Evolutionary conservation across 2,329 filamentous ascomycete species (phyloP).

Genomic region (Calonectria fujianensis): DNA sequence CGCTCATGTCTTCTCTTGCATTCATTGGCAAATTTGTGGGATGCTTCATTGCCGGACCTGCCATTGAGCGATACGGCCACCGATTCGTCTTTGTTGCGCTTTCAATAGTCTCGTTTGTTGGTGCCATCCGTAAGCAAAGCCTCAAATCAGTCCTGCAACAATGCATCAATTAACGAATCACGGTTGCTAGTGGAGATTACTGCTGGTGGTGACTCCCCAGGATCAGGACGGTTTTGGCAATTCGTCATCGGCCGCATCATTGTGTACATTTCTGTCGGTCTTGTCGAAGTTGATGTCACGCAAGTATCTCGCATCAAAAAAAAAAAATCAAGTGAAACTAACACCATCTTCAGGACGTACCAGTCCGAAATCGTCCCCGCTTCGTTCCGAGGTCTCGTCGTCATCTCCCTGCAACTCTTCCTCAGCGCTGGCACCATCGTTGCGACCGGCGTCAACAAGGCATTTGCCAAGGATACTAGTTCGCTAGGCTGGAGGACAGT

Average conservation of each 20-base stretch:
- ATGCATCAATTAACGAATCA: background rate
- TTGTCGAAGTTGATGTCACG: slow-evolving; percentile 38
- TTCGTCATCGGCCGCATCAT: slow-evolving; percentile 36
- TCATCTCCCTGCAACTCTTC: slow-evolving; percentile 36
- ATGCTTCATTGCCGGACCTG: slow-evolving; percentile 33
- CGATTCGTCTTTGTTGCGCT: slow-evolving; percentile 26
- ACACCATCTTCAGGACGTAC: slow-evolving; percentile 16
- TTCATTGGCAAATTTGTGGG: slow-evolving; percentile 36
- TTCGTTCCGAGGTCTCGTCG: slow-evolving; percentile 35
- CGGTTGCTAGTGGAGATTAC: slow-evolving; percentile 11
- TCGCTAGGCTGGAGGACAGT: slow-evolving; percentile 33
- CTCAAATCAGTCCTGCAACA: background rate
- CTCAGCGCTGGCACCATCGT: slow-evolving; percentile 33
- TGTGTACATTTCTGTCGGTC: slow-evolving; percentile 36
- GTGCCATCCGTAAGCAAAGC: slow-evolving; percentile 27
- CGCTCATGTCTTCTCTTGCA: slow-evolving; percentile 31
- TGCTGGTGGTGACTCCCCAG: background rate
- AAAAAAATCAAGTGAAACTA: background rate
- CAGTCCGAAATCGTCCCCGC: slow-evolving; percentile 38
- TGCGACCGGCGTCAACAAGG: slow-evolving; percentile 33
- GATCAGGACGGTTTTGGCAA: slow-evolving; percentile 31
- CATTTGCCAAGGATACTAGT: slow-evolving; percentile 27
- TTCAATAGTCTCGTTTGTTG: slow-evolving; percentile 31
- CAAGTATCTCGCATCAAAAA: background rate
- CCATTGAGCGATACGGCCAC: slow-evolving; percentile 36